Evolutionary conservation across 1,139 yeast species (phyloP).

Genomic region (Scheffersomyces titani): DNA sequence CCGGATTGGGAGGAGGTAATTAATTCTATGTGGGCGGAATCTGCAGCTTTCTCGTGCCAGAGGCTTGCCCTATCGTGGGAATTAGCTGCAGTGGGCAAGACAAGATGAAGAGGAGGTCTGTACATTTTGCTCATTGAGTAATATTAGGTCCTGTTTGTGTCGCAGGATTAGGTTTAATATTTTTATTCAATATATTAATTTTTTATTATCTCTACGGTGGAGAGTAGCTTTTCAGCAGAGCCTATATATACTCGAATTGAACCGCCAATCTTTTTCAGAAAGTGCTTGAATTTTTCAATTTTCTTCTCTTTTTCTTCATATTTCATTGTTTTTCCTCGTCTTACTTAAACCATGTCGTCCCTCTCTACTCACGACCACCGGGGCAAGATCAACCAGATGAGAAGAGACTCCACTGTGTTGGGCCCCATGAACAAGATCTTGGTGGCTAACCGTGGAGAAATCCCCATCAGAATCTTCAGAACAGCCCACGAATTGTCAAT

Average conservation of each 20-base stretch:
- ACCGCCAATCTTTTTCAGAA: not conserved
- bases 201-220: not conserved
- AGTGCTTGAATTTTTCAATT: slow-evolving; percentile 1
- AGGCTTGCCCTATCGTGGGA: not conserved
- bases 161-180: not conserved
- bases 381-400: slow-evolving; percentile 48
- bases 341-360: slow-evolving; percentile 15
- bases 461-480: slow-evolving; percentile 87
- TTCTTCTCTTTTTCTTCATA: slow-evolving; percentile 5
- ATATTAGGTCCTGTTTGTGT: not conserved
- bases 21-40: not conserved
- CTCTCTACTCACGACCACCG: slow-evolving; percentile 14
- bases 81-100: not conserved
- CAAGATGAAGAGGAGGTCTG: not conserved
- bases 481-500: slow-evolving; percentile 97
- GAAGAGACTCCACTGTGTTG: slow-evolving; percentile 62
- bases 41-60: not conserved
- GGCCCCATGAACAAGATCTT: slow-evolving; percentile 72
- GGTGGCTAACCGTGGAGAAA: slow-evolving; percentile 97
- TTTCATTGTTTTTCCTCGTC: slow-evolving; percentile 2
- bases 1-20: not conserved
- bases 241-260: not conserved
- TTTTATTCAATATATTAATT: too few relatives aligned
- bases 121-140: not conserved
- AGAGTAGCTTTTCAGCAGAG: not conserved